These are phyloP conservation scores for Leishmania gerbilli DNA, from an alignment of 208 protist species.

Conservation along the genomic window DNA sequence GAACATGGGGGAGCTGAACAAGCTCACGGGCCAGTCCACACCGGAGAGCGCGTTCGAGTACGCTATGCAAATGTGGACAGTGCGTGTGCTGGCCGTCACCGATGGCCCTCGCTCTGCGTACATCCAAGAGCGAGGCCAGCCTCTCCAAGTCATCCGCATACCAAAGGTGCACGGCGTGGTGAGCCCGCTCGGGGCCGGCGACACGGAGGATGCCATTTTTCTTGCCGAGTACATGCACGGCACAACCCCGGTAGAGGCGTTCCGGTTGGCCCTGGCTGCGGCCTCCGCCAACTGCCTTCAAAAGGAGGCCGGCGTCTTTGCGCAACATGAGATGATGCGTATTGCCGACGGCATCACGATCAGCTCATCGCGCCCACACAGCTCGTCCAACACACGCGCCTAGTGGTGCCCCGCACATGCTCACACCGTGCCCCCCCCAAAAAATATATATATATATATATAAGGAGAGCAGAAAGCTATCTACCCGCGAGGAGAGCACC, in stretches of 20 bases:
- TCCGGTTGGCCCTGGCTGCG: constrained; percentile 33
- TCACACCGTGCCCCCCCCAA: no score
- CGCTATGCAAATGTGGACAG: constrained; percentile 33
- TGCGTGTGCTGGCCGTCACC: constrained; percentile 35
- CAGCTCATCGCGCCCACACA: neutral
- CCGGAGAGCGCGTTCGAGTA: constrained; percentile 31
- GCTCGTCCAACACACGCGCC: neutral
- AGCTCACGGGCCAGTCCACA: constrained; percentile 22
- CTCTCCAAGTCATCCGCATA: constrained; percentile 16
- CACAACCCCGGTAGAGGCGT: constrained; percentile 22
- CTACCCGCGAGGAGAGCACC: neutral
- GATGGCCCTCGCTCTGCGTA: constrained; percentile 31
- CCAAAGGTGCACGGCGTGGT: constrained; percentile 31
- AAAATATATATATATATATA: no score
- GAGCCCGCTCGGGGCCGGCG: constrained; percentile 39
- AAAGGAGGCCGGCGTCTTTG: constrained; percentile 28
- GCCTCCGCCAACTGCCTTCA: constrained; percentile 48
- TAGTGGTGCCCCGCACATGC: no score
- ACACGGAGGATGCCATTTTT: constrained; percentile 44
- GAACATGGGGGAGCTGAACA: constrained; percentile 33
- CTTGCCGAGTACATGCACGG: constrained; percentile 29
- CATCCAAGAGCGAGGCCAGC: constrained; percentile 23
- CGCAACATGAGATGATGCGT: constrained; percentile 56
- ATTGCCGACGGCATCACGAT: constrained; percentile 59
- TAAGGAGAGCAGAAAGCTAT: neutral